Percentiles rank a stretch among this genome's conserved stretches.
Evolutionary conservation across 2,329 filamentous ascomycete species (phyloP).

Genomic region (Scedosporium apiospermum): DNA sequence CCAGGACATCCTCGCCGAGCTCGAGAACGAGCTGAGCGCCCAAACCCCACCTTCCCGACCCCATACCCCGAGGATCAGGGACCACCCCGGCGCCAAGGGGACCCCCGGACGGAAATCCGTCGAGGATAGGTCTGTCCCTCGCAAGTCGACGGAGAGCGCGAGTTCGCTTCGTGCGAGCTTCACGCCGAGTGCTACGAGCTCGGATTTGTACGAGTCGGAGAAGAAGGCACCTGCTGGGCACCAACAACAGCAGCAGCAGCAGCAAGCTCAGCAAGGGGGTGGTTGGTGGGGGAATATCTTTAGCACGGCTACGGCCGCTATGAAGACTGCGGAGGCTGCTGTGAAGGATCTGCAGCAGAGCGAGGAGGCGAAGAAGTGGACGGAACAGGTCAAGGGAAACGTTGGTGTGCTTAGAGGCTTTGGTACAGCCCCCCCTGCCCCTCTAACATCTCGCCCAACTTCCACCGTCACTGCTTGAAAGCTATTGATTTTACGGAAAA

Average conservation of each 20-base stretch:
- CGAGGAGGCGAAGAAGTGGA: constrained; percentile 93
- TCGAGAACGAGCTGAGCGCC: constrained; percentile 69
- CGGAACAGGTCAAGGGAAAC: constrained; percentile 85
- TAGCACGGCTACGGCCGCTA: constrained; percentile 71
- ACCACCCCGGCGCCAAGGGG: constrained; percentile 39
- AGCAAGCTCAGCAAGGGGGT: constrained; percentile 37
- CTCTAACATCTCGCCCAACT: not conserved
- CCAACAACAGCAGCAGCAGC: constrained; percentile 26
- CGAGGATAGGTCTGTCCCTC: constrained; percentile 50
- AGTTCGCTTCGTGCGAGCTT: constrained; percentile 59
- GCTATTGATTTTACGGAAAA: no score
- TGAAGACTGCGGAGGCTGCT: constrained; percentile 86
- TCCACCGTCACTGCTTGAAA: not conserved
- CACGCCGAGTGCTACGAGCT: constrained; percentile 58
- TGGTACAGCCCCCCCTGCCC: constrained; percentile 41
- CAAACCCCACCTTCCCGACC: constrained; percentile 66
- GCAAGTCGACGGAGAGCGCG: constrained; percentile 72
- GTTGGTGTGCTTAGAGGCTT: constrained; percentile 68
- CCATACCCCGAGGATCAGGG: constrained; percentile 68
- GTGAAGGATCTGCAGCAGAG: constrained; percentile 95
- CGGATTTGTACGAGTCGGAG: constrained; percentile 48
- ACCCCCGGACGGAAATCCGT: constrained; percentile 35
- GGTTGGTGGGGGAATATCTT: constrained; percentile 86
- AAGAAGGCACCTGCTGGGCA: constrained; percentile 21
- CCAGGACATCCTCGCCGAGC: constrained; percentile 72